Evolutionary conservation across 805 yeast genomes (phyloP).

Genomic region (Lipomyces kockii): DNA sequence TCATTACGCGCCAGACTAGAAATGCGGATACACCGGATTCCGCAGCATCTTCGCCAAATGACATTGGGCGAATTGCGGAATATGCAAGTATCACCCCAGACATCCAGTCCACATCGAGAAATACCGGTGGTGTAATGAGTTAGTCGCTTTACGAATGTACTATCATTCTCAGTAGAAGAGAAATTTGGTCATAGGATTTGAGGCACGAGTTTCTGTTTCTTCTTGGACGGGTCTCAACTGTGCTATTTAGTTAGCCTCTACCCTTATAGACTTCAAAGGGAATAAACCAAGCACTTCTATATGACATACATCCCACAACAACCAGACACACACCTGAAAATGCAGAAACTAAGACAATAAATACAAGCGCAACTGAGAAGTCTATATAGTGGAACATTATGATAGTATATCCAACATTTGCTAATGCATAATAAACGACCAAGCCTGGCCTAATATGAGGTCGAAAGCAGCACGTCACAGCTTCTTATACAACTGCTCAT

Average conservation of each 20-base stretch:
- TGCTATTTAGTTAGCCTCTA: background rate
- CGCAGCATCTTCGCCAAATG: constrained; percentile 53
- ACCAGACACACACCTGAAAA: background rate
- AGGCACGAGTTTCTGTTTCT: background rate
- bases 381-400: background rate
- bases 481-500: constrained; percentile 53
- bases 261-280: background rate
- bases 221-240: background rate
- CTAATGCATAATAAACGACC: background rate
- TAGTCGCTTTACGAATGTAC: background rate
- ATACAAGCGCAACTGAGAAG: background rate
- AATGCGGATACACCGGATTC: constrained; percentile 54
- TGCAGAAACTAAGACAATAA: background rate
- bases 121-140: background rate
- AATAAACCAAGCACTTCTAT: background rate
- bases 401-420: background rate
- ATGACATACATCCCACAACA: background rate
- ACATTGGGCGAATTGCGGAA: constrained; percentile 47
- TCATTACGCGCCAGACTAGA: constrained; percentile 49
- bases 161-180: background rate
- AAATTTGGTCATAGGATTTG: background rate
- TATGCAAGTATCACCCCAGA: background rate
- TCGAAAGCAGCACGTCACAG: constrained; percentile 52
- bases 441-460: constrained; percentile 1
- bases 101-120: background rate